Percentiles rank a stretch among this genome's conserved stretches.
phyloP scores from a whole-genome alignment of 805 yeast genomes.

The Candida pseudoglaebosa region DNA sequence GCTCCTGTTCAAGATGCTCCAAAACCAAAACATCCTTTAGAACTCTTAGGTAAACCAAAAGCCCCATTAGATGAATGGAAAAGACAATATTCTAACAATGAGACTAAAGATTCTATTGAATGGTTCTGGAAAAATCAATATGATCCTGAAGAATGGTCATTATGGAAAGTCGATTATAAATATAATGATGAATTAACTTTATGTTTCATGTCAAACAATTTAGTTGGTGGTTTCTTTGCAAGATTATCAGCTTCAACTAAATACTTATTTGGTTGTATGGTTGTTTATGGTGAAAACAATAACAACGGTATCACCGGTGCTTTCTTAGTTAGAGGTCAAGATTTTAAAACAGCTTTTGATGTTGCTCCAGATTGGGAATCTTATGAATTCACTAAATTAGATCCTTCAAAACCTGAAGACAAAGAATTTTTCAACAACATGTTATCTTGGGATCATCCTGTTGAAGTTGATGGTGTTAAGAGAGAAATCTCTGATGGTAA shows the following conservation, averaged over 20 bases:
- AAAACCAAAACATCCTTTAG: conserved; percentile 88
- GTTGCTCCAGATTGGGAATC: conserved; percentile 99
- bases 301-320: conserved; percentile 93
- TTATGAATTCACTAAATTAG: conserved; percentile 74
- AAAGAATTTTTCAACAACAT: conserved; percentile 77
- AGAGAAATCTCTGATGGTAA: conserved; percentile 92
- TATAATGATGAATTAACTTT: conserved; percentile 93
- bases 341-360: conserved; percentile 79
- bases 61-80: conserved; percentile 84
- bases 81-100: conserved; percentile 91
- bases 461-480: conserved; percentile 66
- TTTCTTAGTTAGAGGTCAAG: conserved; percentile 90
- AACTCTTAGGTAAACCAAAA: conserved; percentile 64
- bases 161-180: conserved; percentile 91
- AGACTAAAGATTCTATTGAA: conserved; percentile 89
- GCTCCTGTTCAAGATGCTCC: conserved; percentile 51
- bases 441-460: conserved; percentile 98
- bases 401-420: conserved; percentile 69
- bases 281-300: conserved; percentile 96
- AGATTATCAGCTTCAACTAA: conserved; percentile 85
- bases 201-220: conserved; percentile 96
- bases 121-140: conserved; percentile 92
- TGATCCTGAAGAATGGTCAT: conserved; percentile 85
- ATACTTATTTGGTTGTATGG: conserved; percentile 85
- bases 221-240: conserved; percentile 95